Evolutionary conservation across 331 rosid genomes (phyloP).

Genomic region (Acacia pycnantha): DNA sequence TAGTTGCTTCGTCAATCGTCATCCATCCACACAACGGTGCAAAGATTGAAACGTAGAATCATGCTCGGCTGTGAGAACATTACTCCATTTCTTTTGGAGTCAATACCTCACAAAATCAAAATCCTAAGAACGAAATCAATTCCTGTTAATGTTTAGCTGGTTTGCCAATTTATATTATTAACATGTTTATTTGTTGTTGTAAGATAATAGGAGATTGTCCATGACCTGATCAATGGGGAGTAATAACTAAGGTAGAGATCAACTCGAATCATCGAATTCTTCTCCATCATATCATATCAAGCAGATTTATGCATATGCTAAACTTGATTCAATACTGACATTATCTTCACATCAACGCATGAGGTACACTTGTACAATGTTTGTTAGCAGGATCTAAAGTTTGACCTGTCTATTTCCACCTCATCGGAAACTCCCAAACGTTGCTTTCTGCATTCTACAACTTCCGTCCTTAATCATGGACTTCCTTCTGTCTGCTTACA

Average conservation of each 20-base stretch:
- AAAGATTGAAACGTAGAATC: too few relatives aligned
- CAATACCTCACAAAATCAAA: too few relatives aligned
- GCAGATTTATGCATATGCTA: background rate
- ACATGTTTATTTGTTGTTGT: background rate
- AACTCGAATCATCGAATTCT: background rate
- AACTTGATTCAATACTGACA: background rate
- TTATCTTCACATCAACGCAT: background rate
- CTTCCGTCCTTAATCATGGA: conserved; percentile 8
- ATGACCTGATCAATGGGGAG: background rate
- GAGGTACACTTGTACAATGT: background rate
- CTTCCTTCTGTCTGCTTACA: conserved; percentile 5
- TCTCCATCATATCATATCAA: background rate
- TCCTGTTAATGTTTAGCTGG: too few relatives aligned
- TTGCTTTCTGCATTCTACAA: background rate
- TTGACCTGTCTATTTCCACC: background rate
- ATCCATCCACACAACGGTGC: too few relatives aligned
- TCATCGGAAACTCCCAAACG: background rate
- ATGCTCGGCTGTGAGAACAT: background rate
- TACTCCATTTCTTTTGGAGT: background rate
- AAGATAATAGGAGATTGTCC: background rate
- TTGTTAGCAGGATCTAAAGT: background rate
- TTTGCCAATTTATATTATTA: too few relatives aligned
- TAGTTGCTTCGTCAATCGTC: too few relatives aligned
- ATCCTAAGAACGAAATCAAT: too few relatives aligned
- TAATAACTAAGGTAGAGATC: background rate